Conservation (phyloP, 192 early-diverging fungal genomes). For the Mortierella alpina region DNA sequence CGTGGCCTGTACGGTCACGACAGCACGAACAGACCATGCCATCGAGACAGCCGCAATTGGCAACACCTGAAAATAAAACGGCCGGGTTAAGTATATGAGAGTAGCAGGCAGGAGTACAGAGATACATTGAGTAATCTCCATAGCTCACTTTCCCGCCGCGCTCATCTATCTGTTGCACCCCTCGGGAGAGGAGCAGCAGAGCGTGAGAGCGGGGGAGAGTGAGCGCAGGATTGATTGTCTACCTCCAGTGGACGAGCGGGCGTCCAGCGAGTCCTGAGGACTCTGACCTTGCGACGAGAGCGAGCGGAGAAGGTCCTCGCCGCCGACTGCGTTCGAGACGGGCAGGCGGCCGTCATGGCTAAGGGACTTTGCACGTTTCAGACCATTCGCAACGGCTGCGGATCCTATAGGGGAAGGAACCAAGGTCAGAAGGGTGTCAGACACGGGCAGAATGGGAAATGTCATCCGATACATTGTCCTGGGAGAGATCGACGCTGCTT, state of each 20-base stretch:
- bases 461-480: not conserved
- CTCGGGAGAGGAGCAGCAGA: not conserved
- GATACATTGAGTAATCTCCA: constrained; percentile 3
- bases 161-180: not conserved
- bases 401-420: constrained; percentile 11
- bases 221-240: constrained; percentile 23
- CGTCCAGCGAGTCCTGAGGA: constrained; percentile 28
- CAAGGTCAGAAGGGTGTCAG: not conserved
- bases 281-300: constrained; percentile 29
- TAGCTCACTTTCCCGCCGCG: not conserved
- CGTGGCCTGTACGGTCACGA: constrained; percentile 14
- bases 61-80: constrained; percentile 41
- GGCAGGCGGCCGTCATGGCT: constrained; percentile 49
- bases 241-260: constrained; percentile 46
- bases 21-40: constrained; percentile 27
- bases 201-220: not conserved
- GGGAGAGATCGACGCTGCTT: not conserved
- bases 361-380: constrained; percentile 50
- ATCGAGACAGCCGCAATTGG: constrained; percentile 31
- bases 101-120: not conserved
- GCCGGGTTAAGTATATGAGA: constrained; percentile 22
- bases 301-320: constrained; percentile 47
- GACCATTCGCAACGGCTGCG: constrained; percentile 40
- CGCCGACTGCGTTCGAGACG: constrained; percentile 21
- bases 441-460: not conserved